Evolutionary conservation across 495 filamentous ascomycete species (phyloP).

Genomic region (Penicillium macrosclerotiorum): DNA sequence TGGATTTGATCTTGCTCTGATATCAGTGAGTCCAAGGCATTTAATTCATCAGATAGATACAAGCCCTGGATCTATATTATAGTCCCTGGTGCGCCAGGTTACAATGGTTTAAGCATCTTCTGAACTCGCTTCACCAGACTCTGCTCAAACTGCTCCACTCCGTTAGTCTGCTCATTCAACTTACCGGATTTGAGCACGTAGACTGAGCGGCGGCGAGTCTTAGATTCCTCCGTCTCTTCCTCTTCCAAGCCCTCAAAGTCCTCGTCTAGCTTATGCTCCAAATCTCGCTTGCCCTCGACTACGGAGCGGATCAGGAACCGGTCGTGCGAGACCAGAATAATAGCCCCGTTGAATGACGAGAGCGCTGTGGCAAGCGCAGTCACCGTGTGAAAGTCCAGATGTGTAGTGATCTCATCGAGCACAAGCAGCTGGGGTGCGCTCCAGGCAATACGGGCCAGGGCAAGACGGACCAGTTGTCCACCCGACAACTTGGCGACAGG

Average conservation of each 20-base stretch:
- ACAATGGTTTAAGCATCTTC: constrained; percentile 31
- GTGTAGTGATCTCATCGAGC: constrained; percentile 83
- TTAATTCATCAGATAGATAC: too few relatives aligned
- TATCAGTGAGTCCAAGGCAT: too few relatives aligned
- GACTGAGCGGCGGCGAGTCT: constrained; percentile 52
- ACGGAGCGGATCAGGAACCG: constrained; percentile 69
- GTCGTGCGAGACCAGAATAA: constrained; percentile 74
- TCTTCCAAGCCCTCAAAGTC: constrained; percentile 52
- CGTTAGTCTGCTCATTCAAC: constrained; percentile 53
- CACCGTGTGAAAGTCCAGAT: constrained; percentile 77
- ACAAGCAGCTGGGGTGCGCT: constrained; percentile 68
- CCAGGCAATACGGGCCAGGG: constrained; percentile 67
- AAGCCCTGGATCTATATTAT: too few relatives aligned
- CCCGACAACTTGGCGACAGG: constrained; percentile 68
- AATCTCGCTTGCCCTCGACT: constrained; percentile 59
- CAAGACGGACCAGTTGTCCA: constrained; percentile 75
- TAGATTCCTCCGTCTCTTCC: constrained; percentile 44
- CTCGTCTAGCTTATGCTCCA: constrained; percentile 40
- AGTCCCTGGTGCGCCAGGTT: neutral
- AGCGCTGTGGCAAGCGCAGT: constrained; percentile 64
- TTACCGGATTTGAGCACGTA: constrained; percentile 58
- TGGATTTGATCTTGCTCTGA: too few relatives aligned
- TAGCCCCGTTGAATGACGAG: constrained; percentile 63
- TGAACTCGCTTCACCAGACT: constrained; percentile 57
- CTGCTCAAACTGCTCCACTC: constrained; percentile 64